Conservation (phyloP, 2,329 filamentous ascomycete species). For the Didymellaceae sp. region DNA sequence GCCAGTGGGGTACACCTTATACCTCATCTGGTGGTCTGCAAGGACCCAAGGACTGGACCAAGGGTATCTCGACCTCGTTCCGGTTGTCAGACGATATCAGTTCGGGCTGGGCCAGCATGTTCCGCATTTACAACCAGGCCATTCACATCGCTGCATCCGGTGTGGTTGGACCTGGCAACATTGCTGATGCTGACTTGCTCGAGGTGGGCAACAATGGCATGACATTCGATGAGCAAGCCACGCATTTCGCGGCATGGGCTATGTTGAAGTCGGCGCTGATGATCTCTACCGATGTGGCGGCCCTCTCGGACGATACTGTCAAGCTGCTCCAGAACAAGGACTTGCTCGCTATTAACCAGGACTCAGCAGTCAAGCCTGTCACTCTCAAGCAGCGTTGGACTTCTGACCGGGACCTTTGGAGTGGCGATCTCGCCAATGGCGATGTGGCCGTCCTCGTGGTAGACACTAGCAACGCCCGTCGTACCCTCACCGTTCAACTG, state of each 20-base stretch:
- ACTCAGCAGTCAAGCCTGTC: slow-evolving; percentile 28
- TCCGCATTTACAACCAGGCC: slow-evolving; percentile 31
- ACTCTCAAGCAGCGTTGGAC: slow-evolving; percentile 29
- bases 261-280: slow-evolving; percentile 32
- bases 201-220: slow-evolving; percentile 26
- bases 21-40: slow-evolving; percentile 20
- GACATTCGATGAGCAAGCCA: slow-evolving; percentile 31
- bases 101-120: slow-evolving; percentile 23
- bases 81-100: slow-evolving; percentile 27
- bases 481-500: slow-evolving; percentile 22
- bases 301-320: slow-evolving; percentile 19
- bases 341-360: slow-evolving; percentile 29
- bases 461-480: slow-evolving; percentile 25
- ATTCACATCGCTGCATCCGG: slow-evolving; percentile 27
- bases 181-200: slow-evolving; percentile 29
- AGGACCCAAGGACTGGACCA: slow-evolving; percentile 26
- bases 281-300: slow-evolving; percentile 25
- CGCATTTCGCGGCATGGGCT: slow-evolving; percentile 29
- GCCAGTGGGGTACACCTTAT: slow-evolving; percentile 27
- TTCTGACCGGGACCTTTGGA: slow-evolving; percentile 26
- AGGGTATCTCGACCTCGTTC: slow-evolving; percentile 28
- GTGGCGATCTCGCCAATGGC: slow-evolving; percentile 28
- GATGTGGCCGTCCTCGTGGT: slow-evolving; percentile 27
- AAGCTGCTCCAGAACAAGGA: slow-evolving; percentile 30
- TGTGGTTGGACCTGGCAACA: slow-evolving; percentile 22